A percentile compares a stretch with the other conserved stretches of the same genome.
Evolutionary conservation across 306 rosid genomes (phyloP).

Genomic region (Psophocarpus tetragonolobus): DNA sequence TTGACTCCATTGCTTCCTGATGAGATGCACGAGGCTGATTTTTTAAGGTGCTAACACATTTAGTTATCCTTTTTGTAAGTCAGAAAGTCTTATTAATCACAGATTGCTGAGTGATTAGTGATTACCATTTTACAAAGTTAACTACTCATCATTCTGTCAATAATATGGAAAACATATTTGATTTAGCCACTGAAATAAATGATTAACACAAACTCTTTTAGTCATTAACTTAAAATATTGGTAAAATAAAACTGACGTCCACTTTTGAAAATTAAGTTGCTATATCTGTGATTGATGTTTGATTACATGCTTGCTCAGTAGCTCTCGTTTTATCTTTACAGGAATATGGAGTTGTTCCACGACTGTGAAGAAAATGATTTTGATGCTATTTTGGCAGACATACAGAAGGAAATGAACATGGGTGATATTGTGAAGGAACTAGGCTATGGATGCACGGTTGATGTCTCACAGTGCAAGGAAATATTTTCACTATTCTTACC

Average conservation of each 20-base stretch:
- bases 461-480: conserved; percentile 80
- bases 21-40: conserved; percentile 67
- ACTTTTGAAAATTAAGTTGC: conserved; percentile 5
- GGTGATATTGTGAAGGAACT: conserved; percentile 96
- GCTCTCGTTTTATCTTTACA: conserved; percentile 33
- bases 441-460: conserved; percentile 96
- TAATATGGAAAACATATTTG: background rate
- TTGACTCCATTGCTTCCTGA: conserved; percentile 79
- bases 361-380: conserved; percentile 76
- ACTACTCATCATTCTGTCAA: background rate
- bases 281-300: conserved; percentile 13
- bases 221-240: background rate
- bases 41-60: conserved; percentile 60
- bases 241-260: background rate
- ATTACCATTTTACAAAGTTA: conserved; percentile 14
- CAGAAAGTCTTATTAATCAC: background rate
- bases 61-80: conserved; percentile 20
- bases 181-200: conserved; percentile 1
- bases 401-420: conserved; percentile 95
- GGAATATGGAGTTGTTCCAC: conserved; percentile 71
- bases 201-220: conserved; percentile 12
- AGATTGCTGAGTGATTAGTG: background rate
- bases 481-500: conserved; percentile 90
- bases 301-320: conserved; percentile 25
- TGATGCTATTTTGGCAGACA: conserved; percentile 93